These are phyloP conservation scores for Juglanconis sp. DNA, from an alignment of 2,329 filamentous ascomycete genomes.

Conservation along the genomic window DNA sequence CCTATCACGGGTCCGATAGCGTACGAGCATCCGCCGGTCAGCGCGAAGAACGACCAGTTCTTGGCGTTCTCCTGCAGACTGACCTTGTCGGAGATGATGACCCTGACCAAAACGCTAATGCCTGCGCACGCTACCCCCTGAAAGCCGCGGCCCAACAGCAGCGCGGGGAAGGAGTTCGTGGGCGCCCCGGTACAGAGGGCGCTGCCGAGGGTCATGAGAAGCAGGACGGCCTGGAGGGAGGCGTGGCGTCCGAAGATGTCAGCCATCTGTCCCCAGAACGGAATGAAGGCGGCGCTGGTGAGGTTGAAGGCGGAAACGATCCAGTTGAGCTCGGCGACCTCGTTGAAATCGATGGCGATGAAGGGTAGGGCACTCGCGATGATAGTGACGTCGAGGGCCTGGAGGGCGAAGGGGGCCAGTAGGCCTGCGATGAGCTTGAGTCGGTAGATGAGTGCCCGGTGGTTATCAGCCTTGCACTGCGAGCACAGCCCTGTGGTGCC, in stretches of 20 bases:
- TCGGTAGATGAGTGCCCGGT: slow-evolving; percentile 8
- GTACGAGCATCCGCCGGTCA: slow-evolving; percentile 58
- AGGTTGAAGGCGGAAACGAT: slow-evolving; percentile 69
- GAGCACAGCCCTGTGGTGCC: neutral
- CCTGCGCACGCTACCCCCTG: slow-evolving; percentile 62
- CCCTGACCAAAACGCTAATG: slow-evolving; percentile 56
- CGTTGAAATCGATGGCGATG: slow-evolving; percentile 61
- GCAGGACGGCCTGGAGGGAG: slow-evolving; percentile 53
- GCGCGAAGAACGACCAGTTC: slow-evolving; percentile 59
- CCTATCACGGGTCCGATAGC: slow-evolving; percentile 60
- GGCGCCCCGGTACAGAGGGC: slow-evolving; percentile 59
- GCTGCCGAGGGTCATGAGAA: slow-evolving; percentile 57
- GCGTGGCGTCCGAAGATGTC: slow-evolving; percentile 63
- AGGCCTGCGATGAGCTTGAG: slow-evolving; percentile 39
- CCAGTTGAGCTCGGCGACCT: slow-evolving; percentile 62
- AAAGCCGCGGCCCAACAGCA: slow-evolving; percentile 60
- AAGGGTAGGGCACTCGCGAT: slow-evolving; percentile 58
- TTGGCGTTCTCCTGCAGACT: slow-evolving; percentile 57
- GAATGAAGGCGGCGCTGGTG: slow-evolving; percentile 64
- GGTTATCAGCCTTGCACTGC: slow-evolving; percentile 8
- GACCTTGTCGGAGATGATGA: slow-evolving; percentile 63
- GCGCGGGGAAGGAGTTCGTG: slow-evolving; percentile 50
- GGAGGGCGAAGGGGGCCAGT: slow-evolving; percentile 57
- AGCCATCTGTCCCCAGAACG: slow-evolving; percentile 61
- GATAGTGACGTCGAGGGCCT: slow-evolving; percentile 43